phyloP scores from a whole-genome alignment of 768 basidiomycete genomes.

The Hygrophorus pudorinus region DNA sequence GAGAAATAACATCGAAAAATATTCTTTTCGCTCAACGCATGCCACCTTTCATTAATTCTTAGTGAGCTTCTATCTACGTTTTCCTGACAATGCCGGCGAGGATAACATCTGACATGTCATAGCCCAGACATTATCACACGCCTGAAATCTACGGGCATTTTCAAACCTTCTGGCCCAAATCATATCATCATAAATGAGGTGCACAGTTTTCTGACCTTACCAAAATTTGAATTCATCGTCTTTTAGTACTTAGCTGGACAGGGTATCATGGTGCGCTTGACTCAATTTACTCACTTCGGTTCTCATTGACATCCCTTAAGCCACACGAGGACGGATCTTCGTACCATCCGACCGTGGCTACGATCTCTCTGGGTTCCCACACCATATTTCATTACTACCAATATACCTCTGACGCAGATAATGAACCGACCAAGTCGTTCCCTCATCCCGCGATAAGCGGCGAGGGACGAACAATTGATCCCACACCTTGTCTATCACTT shows the following conservation, averaged over 20 bases:
- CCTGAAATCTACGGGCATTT: constrained; percentile 54
- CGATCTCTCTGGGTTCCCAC: constrained; percentile 83
- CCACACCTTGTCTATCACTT: constrained; percentile 56
- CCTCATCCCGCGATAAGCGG: constrained; percentile 16
- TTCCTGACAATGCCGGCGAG: not conserved
- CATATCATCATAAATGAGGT: constrained; percentile 89
- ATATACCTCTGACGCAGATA: constrained; percentile 32
- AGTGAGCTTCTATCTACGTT: constrained; percentile 32
- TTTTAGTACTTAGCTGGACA: constrained; percentile 75
- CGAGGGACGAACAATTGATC: constrained; percentile 54
- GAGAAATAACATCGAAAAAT: constrained; percentile 63
- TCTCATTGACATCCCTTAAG: constrained; percentile 26
- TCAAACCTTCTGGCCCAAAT: constrained; percentile 62
- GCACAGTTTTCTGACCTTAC: constrained; percentile 2
- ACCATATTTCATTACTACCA: constrained; percentile 75
- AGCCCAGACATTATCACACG: constrained; percentile 75
- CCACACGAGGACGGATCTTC: constrained; percentile 90
- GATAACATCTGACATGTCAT: constrained; percentile 5
- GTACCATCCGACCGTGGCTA: constrained; percentile 82
- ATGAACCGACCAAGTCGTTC: constrained; percentile 9
- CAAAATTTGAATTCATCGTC: constrained; percentile 1
- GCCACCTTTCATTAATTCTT: constrained; percentile 59
- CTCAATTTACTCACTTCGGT: not conserved
- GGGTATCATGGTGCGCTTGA: constrained; percentile 72
- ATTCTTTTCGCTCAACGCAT: constrained; percentile 58